Evolutionary conservation across 257 asterid genomes (phyloP).

Genomic region (Gynochthodes officinalis): DNA sequence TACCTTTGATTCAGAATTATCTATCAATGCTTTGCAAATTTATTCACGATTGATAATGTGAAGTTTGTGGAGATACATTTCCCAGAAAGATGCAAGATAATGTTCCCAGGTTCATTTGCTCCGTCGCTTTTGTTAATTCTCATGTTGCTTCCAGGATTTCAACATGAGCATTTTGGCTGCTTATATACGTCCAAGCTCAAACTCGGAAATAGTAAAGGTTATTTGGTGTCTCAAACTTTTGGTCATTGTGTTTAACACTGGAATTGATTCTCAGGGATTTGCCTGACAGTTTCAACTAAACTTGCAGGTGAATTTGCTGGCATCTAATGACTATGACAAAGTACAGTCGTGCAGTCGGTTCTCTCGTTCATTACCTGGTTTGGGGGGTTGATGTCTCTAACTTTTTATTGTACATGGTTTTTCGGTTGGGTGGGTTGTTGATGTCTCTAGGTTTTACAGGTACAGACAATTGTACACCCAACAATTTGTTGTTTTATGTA

Average conservation of each 20-base stretch:
- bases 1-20: not conserved
- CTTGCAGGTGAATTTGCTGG: slow-evolving; percentile 73
- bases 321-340: slow-evolving; percentile 49
- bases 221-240: not conserved
- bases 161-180: slow-evolving; percentile 87
- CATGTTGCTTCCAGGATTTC: slow-evolving; percentile 60
- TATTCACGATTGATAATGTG: not conserved
- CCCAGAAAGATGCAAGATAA: not conserved
- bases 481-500: too few species aligned
- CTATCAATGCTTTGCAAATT: not conserved
- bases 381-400: slow-evolving; percentile 56
- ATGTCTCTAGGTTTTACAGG: too few species aligned
- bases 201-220: slow-evolving; percentile 87
- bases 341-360: slow-evolving; percentile 34
- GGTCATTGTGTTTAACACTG: not conserved
- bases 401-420: slow-evolving; percentile 7
- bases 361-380: slow-evolving; percentile 38
- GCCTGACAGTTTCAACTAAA: slow-evolving; percentile 20
- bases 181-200: slow-evolving; percentile 75
- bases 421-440: too few species aligned
- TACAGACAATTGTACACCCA: too few species aligned
- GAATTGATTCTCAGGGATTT: not conserved
- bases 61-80: not conserved
- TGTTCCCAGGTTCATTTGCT: not conserved
- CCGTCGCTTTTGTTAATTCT: slow-evolving; percentile 11